These are phyloP conservation scores for Asterochloris erici DNA, from an alignment of 139 green algal genomes.

Conservation along the genomic window DNA sequence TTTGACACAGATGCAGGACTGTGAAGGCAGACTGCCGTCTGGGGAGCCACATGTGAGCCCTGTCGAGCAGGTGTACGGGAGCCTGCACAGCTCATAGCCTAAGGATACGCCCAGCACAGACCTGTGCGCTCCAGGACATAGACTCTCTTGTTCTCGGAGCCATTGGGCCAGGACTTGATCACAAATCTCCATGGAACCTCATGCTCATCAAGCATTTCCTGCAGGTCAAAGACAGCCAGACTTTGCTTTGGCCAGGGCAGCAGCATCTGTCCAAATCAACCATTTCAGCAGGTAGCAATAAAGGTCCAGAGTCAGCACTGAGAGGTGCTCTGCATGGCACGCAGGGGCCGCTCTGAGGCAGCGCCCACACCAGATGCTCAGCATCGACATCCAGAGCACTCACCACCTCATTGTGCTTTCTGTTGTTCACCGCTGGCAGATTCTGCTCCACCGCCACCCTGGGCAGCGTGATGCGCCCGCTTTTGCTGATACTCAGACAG, in stretches of 20 bases:
- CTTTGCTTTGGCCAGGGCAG: not conserved
- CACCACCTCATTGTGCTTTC: slow-evolving; percentile 16
- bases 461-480: slow-evolving; percentile 5
- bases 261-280: not conserved
- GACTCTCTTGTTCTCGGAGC: slow-evolving; percentile 11
- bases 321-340: too few relatives aligned
- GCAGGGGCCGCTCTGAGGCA: too few relatives aligned
- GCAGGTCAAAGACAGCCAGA: not conserved
- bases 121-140: slow-evolving; percentile 19
- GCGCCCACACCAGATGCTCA: not conserved
- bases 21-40: not conserved
- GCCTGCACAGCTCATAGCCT: not conserved
- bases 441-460: slow-evolving; percentile 7
- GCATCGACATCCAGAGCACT: not conserved
- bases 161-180: slow-evolving; percentile 19
- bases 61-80: not conserved
- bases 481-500: slow-evolving; percentile 1
- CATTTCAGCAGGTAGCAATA: not conserved
- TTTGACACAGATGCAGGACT: not conserved
- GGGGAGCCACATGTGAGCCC: not conserved
- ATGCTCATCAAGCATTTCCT: slow-evolving; percentile 5
- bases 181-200: slow-evolving; percentile 3
- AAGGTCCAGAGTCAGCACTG: too few relatives aligned
- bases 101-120: not conserved
- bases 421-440: slow-evolving; percentile 8